Base-by-base conservation (phyloP, 805 yeast genomes). In the Nadsonia fulvescens region DNA sequence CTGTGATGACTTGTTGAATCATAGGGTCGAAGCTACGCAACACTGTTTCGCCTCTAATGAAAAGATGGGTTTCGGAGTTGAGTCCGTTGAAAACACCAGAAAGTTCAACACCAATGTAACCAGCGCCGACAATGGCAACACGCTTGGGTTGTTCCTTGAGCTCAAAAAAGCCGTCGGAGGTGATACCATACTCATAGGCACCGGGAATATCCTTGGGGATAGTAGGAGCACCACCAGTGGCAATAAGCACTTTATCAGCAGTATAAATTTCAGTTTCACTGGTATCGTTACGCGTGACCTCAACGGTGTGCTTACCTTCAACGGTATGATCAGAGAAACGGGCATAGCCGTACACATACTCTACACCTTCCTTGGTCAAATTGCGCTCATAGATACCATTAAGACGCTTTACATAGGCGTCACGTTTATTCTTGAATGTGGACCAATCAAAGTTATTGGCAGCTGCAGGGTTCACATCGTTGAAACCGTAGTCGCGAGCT, bases 41-140 rank as follows among this genome's bases (percentile, higher is more conserved):
- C 15, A 89, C 83, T 2, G 83, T 74, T 32, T 83, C 86, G 37
- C 92, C 91, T 58, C 99, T 72, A 35, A 86, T 77, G 33, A 86
- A 65, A 50, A 89, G 49, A 48, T 78, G 86, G 24, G 93, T 74
- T 38, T 86, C 81, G 9, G 86, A 48, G 10, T 92, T 93, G 34
- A 89, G 61, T 13, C 81, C 81, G 37, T 77, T 64, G 68, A 89
- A 86, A 23, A 89, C 82, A 35, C 98, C 98, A 5, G 95, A 76
- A 27, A 89, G 64, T 57, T 89, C 99, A 24, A 82, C 75, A 31
- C 93, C 96, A 47, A 89, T 89, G 56, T 89, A 89, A 22, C 99
- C 99, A 19, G 94, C 94, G 40, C 99, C 99, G 8, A 89, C 93
- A 34, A 89, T 63, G 2, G 91, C 96, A 15, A 86, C 96, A 25